Percentiles rank a stretch among this genome's conserved stretches.
Conservation (phyloP, 2,329 filamentous ascomycete species). For the Esteya vermicola region DNA sequence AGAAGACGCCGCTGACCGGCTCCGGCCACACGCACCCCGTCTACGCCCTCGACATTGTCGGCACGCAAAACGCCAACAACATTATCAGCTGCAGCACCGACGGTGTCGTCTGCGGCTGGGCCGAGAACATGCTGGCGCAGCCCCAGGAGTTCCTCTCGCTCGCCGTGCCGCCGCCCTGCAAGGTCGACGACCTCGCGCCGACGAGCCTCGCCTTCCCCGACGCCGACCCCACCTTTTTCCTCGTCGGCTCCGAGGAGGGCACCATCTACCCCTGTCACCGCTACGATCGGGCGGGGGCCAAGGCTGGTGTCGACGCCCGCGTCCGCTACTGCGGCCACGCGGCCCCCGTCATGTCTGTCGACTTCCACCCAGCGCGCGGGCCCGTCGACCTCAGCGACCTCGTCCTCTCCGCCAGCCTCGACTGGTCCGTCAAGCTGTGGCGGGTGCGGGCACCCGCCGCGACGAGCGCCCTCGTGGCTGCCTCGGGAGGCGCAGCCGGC, state of each 20-base stretch:
- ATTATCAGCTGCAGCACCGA: constrained; percentile 96
- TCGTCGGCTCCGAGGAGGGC: constrained; percentile 93
- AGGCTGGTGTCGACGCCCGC: constrained; percentile 83
- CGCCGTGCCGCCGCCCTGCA: constrained; percentile 69
- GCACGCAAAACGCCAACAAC: constrained; percentile 97
- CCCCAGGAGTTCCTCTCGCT: constrained; percentile 90
- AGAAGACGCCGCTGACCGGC: constrained; percentile 90
- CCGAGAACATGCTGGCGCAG: constrained; percentile 92
- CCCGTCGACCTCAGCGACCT: constrained; percentile 90
- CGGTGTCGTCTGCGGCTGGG: constrained; percentile 93
- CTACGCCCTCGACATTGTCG: constrained; percentile 89
- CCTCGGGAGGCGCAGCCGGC: background rate
- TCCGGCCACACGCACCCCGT: constrained; percentile 93
- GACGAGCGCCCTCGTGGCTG: constrained; percentile 40
- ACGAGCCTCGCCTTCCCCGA: constrained; percentile 91
- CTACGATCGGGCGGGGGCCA: constrained; percentile 93
- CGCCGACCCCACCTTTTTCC: constrained; percentile 92
- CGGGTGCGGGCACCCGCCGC: constrained; percentile 74
- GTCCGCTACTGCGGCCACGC: constrained; percentile 83
- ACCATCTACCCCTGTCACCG: constrained; percentile 92
- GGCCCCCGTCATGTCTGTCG: constrained; percentile 87
- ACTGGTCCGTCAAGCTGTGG: constrained; percentile 98
- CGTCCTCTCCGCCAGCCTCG: constrained; percentile 79
- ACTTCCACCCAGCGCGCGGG: constrained; percentile 86
- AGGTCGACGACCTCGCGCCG: constrained; percentile 87